Percentiles rank a stretch among this genome's conserved stretches.
Evolutionary conservation across 1,284 basidiomycete genomes (phyloP).

Genomic region (Ganoderma sinense): DNA sequence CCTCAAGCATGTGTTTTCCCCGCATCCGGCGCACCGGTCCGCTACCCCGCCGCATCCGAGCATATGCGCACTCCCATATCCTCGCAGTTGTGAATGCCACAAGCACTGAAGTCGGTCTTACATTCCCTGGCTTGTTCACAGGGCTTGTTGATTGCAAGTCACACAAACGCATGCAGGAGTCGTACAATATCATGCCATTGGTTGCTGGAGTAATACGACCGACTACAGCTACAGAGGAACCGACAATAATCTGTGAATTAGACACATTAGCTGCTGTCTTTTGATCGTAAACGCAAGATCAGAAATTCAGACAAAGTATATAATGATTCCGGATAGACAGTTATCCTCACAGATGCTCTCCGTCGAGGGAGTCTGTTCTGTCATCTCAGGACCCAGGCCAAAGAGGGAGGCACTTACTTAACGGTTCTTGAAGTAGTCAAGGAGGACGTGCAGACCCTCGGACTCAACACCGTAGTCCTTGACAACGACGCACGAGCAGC

Average conservation of each 20-base stretch:
- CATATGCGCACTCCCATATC: background rate
- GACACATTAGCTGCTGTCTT: background rate
- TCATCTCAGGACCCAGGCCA: constrained; percentile 58
- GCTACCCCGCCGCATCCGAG: background rate
- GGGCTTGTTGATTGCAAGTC: background rate
- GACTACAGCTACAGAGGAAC: constrained; percentile 24
- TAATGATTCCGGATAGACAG: constrained; percentile 89
- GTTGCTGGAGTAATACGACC: constrained; percentile 8
- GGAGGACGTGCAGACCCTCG: constrained; percentile 95
- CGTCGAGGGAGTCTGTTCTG: constrained; percentile 89
- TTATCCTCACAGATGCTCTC: constrained; percentile 76
- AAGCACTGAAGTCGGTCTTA: too few species aligned
- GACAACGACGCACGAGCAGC: constrained; percentile 97
- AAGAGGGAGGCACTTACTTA: constrained; percentile 49
- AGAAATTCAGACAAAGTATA: constrained; percentile 65
- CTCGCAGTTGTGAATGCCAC: background rate
- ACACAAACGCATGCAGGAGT: background rate
- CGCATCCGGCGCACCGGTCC: constrained; percentile 4
- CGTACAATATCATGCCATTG: constrained; percentile 19
- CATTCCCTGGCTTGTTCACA: background rate
- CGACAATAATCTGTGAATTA: constrained; percentile 17
- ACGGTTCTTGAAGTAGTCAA: constrained; percentile 97
- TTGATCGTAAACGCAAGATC: background rate
- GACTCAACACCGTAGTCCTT: constrained; percentile 98
- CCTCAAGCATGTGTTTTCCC: constrained; percentile 30